Percentiles rank a stretch among this genome's conserved stretches.
Conservation (phyloP, 768 basidiomycete species). For the Mycena filopes region DNA sequence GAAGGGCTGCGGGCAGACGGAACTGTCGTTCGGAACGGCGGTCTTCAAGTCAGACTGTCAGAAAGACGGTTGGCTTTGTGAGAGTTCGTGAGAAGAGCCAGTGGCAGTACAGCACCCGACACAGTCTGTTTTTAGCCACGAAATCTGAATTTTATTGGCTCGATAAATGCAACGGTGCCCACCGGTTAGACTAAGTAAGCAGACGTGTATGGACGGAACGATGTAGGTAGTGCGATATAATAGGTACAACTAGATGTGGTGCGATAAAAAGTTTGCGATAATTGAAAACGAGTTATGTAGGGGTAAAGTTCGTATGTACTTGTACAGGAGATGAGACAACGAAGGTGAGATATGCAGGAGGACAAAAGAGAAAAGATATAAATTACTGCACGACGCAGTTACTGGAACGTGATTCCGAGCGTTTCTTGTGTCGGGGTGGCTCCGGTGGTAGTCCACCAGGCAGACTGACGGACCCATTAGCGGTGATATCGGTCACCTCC, state of each 20-base stretch:
- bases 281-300: conserved; percentile 26
- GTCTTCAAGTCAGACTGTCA: too few relatives aligned
- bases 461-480: conserved; percentile 37
- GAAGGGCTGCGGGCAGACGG: too few relatives aligned
- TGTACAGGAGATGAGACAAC: conserved; percentile 26
- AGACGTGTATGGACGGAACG: conserved; percentile 21
- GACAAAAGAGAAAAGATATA: conserved; percentile 22
- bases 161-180: conserved; percentile 13
- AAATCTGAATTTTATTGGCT: conserved; percentile 15
- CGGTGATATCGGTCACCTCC: conserved; percentile 40
- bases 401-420: conserved; percentile 50
- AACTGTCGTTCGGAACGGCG: too few relatives aligned
- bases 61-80: too few relatives aligned
- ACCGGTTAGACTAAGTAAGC: conserved; percentile 29
- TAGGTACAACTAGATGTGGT: conserved; percentile 31
- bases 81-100: too few relatives aligned
- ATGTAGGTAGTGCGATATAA: conserved; percentile 26
- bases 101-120: too few relatives aligned
- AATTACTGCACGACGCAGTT: conserved; percentile 62
- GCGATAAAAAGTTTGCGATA: conserved; percentile 29
- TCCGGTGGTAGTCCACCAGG: conserved; percentile 51
- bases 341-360: conserved; percentile 26
- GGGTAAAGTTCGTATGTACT: not conserved
- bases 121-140: too few relatives aligned
- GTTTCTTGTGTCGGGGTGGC: conserved; percentile 48